Percentiles rank a stretch among this genome's conserved stretches.
phyloP scores from a whole-genome alignment of 2,329 filamentous ascomycete species.

The Endoconidiophora polonica region DNA sequence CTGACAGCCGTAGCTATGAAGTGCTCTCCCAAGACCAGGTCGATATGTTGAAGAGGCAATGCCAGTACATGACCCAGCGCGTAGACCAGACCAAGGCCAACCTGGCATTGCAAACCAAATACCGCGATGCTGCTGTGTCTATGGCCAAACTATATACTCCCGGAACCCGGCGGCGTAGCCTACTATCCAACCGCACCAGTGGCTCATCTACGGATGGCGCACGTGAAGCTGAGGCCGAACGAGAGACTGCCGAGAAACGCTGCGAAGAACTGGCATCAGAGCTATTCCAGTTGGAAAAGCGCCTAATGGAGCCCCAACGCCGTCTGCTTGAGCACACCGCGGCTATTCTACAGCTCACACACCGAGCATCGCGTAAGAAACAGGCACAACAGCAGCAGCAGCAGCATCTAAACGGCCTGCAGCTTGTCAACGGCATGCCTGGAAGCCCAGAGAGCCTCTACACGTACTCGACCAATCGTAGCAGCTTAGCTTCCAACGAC shows the following conservation, averaged over 20 bases:
- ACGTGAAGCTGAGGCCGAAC: conserved; percentile 55
- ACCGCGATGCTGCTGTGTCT: conserved; percentile 80
- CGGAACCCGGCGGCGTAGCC: conserved; percentile 33
- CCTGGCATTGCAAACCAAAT: conserved; percentile 78
- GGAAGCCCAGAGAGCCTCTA: conserved; percentile 65
- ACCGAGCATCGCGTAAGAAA: conserved; percentile 52
- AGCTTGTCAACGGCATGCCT: conserved; percentile 41
- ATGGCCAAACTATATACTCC: conserved; percentile 65
- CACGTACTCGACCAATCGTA: conserved; percentile 45
- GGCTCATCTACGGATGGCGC: conserved; percentile 25
- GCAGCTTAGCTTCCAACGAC: conserved; percentile 38
- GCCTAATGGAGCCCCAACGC: conserved; percentile 56
- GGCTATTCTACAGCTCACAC: conserved; percentile 78
- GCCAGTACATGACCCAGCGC: conserved; percentile 52
- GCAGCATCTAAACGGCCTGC: conserved; percentile 20
- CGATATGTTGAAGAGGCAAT: conserved; percentile 79
- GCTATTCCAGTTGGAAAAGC: conserved; percentile 62
- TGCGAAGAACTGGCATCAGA: conserved; percentile 75
- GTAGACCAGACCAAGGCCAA: conserved; percentile 70
- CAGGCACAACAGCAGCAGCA: conserved; percentile 14
- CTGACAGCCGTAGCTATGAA: conserved; percentile 72
- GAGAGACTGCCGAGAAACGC: conserved; percentile 56
- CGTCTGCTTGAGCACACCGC: conserved; percentile 79
- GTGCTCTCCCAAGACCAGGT: conserved; percentile 84
- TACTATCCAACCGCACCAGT: conserved; percentile 33